Evolutionary conservation across 345 rosid genomes (phyloP).

Genomic region (Cochlearia excelsa): DNA sequence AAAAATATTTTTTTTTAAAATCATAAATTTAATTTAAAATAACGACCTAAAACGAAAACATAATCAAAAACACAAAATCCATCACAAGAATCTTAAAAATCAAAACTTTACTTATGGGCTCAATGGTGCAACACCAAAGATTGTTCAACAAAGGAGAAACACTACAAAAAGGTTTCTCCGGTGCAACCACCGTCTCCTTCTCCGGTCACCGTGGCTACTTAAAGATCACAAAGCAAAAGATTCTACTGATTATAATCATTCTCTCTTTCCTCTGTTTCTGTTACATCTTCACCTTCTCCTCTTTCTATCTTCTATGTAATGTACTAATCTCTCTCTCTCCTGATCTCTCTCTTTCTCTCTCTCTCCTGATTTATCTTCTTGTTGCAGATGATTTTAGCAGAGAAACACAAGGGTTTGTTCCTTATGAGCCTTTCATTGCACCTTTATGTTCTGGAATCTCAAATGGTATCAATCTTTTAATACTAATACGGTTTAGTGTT

Average conservation of each 20-base stretch:
- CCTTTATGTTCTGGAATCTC: constrained; percentile 32
- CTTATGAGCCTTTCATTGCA: constrained; percentile 24
- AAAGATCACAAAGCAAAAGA: constrained; percentile 17
- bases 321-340: neutral
- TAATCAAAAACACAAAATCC: neutral
- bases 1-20: too few species aligned
- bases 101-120: constrained; percentile 14
- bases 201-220: constrained; percentile 3
- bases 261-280: constrained; percentile 22
- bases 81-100: constrained; percentile 1
- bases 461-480: constrained; percentile 18
- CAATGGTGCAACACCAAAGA: constrained; percentile 34
- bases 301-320: constrained; percentile 21
- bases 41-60: neutral
- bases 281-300: constrained; percentile 33
- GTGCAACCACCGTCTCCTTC: neutral
- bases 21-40: too few species aligned
- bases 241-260: neutral
- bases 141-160: constrained; percentile 4
- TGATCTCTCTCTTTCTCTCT: neutral
- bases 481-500: neutral
- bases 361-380: neutral
- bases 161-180: constrained; percentile 10
- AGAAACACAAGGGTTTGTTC: constrained; percentile 9
- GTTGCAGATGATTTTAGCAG: constrained; percentile 21